A percentile compares a stretch with the other conserved stretches of the same genome.
Conservation (phyloP, 257 asterid genomes). For the Verbena officinalis region DNA sequence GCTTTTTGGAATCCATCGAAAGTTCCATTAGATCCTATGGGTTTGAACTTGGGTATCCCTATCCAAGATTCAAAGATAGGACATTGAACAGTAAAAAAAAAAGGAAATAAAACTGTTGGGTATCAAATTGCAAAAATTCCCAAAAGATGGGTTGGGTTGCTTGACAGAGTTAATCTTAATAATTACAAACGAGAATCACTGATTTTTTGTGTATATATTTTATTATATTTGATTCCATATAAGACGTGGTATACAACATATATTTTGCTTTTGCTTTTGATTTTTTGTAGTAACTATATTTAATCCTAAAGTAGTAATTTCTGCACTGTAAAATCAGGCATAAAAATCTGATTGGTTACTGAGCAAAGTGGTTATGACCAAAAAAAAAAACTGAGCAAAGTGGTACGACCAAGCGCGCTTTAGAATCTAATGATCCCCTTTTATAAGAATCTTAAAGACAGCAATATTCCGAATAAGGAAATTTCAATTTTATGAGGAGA, state of each 20-base stretch:
- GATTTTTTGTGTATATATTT: not conserved
- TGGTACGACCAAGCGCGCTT: not conserved
- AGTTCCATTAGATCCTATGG: no score
- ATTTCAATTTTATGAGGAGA: not conserved
- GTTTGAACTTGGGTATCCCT: no score
- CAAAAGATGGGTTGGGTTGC: no score
- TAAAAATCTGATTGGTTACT: slow-evolving; percentile 4
- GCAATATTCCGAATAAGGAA: slow-evolving; percentile 10
- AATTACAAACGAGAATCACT: no score
- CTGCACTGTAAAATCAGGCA: not conserved
- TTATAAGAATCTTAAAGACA: not conserved
- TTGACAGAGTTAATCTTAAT: no score
- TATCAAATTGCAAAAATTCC: no score
- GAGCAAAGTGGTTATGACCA: not conserved
- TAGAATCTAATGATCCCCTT: slow-evolving; percentile 1
- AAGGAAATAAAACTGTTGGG: no score
- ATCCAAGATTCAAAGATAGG: no score
- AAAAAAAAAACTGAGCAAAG: not conserved
- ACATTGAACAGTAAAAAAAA: no score
- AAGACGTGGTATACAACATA: no score
- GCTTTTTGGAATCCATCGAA: no score
- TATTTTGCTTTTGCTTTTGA: not conserved
- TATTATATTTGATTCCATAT: not conserved
- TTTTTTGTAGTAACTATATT: not conserved
- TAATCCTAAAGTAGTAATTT: slow-evolving; percentile 1